phyloP scores from a whole-genome alignment of 2,329 filamentous ascomycete genomes.

The Conoideocrella luteorostrata region DNA sequence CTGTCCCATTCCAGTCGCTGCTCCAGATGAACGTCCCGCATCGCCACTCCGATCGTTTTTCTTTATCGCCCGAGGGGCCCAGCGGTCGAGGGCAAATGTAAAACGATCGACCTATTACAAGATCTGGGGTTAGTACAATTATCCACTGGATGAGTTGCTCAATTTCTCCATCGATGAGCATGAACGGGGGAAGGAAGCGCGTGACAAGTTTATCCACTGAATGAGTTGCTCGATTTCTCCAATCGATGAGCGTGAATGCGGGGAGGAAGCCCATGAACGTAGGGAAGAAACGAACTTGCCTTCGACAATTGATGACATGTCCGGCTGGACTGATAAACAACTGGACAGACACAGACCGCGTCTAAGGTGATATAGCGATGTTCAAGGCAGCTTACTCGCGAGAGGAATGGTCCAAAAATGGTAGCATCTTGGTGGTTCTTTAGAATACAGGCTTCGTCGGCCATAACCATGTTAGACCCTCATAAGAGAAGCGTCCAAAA shows the following conservation, averaged over 20 bases:
- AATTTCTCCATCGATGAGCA: too few relatives aligned
- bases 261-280: too few relatives aligned
- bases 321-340: slow-evolving; percentile 72
- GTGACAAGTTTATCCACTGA: too few relatives aligned
- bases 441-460: slow-evolving; percentile 77
- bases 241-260: too few relatives aligned
- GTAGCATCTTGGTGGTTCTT: slow-evolving; percentile 78
- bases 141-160: too few relatives aligned
- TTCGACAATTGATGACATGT: slow-evolving; percentile 72
- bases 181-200: too few relatives aligned
- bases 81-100: slow-evolving; percentile 65
- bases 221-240: too few relatives aligned
- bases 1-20: slow-evolving; percentile 45
- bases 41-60: slow-evolving; percentile 77
- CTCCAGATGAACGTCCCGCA: slow-evolving; percentile 78
- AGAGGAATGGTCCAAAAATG: slow-evolving; percentile 50
- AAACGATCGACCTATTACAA: slow-evolving; percentile 53
- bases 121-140: too few relatives aligned
- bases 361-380: slow-evolving; percentile 49
- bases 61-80: slow-evolving; percentile 78
- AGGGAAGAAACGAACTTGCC: too few relatives aligned
- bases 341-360: slow-evolving; percentile 77
- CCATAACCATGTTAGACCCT: slow-evolving; percentile 68
- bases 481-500: too few relatives aligned
- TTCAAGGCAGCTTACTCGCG: too few relatives aligned